Conservation (phyloP, 164 flowering plant species). For the Umbilicus rupestris region DNA sequence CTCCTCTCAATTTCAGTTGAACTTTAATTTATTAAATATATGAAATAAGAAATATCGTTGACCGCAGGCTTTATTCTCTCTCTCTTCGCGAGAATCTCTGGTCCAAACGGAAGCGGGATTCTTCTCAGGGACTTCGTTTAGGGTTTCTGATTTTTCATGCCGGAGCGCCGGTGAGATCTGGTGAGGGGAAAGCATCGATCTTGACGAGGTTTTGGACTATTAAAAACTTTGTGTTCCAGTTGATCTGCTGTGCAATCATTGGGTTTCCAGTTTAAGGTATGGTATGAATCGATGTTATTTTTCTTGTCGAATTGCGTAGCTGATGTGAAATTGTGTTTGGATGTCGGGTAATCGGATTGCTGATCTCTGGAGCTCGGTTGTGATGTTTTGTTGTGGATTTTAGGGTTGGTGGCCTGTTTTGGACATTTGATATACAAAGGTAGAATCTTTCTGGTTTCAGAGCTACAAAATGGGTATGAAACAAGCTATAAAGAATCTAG, state of each 20-base stretch:
- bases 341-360: too few species aligned
- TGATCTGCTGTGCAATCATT: not conserved
- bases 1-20: too few species aligned
- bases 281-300: not conserved
- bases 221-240: not conserved
- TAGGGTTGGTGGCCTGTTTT: not conserved
- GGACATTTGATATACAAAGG: not conserved
- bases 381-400: too few species aligned
- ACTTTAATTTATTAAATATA: too few species aligned
- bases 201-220: not conserved
- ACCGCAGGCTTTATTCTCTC: too few species aligned
- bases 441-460: not conserved
- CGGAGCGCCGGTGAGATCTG: not conserved
- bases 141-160: not conserved
- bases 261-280: not conserved
- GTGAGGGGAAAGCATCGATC: not conserved
- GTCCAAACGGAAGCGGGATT: too few species aligned
- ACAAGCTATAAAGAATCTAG: slow-evolving; percentile 65
- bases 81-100: too few species aligned
- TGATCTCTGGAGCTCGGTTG: too few species aligned
- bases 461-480: slow-evolving; percentile 46
- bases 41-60: too few species aligned
- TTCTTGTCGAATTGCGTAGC: too few species aligned
- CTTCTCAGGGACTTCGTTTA: slow-evolving; percentile 1
- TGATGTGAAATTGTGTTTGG: too few species aligned